Evolutionary conservation across 2,329 filamentous ascomycete genomes (phyloP), one percentile per base, ranked within the genome.

Genomic region (Xylogone sp.): DNA sequence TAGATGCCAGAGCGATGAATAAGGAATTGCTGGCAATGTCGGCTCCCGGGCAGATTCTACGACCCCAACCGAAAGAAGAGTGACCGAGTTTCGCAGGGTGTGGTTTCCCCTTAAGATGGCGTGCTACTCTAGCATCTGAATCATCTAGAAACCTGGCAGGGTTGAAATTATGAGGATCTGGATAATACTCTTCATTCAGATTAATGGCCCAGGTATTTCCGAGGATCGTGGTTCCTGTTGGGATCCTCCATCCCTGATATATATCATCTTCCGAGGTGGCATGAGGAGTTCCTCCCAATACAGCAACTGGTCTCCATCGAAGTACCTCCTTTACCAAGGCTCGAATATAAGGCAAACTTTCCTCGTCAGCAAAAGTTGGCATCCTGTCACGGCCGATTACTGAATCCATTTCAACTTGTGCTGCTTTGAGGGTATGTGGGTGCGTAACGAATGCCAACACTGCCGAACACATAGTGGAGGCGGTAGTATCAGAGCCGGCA

Each of bases 11-110:
- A 12, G 63, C 70, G 7, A 80, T 65, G 56, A 75, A 78, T 13
- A 81, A 56, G 9, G 68, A 71, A 5, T 72, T 71, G 50, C 77
- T 74, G 0, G 77, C 77, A 2, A 84, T 68, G 48, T 81, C 76
- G 24, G 79, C 77, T 0, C 81, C 82, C 2, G 76, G 79, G 61
- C 82, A 85, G 43, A 83, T 72, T 21, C 81, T 70, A 1, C 71
- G 59, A 2, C 70, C 70, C 42, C 63, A 62, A 13, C 69, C 69
- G 50, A 68, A 72, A 10, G 56, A 58, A 21, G 62, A 70, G 45
- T 69, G 66, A 16, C 68, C 46, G 56, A 56, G 16, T 59, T 61
- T 59, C 19, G 54, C 54, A 6, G 59, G 59, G 51, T 59, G 56
- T 19, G 48, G 45, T 43, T 57, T 57, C n/a, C 57, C 56, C 21